A percentile compares a stretch with the other conserved stretches of the same genome.
Conservation (phyloP, 1,284 basidiomycete genomes). For the Macrocystidia cucumis region DNA sequence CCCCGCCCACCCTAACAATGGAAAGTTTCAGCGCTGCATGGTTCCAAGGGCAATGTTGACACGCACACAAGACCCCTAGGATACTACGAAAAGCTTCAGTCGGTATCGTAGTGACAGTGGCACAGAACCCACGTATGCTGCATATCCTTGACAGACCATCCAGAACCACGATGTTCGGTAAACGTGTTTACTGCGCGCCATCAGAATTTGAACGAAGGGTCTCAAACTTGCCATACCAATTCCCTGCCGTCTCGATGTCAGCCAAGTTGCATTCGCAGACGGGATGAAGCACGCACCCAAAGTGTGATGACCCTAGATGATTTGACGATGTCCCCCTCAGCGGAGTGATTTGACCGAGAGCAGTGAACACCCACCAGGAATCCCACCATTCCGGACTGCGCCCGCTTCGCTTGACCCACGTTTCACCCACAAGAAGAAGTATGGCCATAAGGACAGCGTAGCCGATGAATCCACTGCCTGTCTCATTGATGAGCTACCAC, state of each 20-base stretch:
- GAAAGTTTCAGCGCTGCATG: too few species aligned
- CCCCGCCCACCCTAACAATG: slow-evolving; percentile 76
- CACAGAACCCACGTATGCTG: slow-evolving; percentile 71
- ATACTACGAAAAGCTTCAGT: too few species aligned
- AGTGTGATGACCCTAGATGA: slow-evolving; percentile 62
- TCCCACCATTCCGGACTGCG: slow-evolving; percentile 89
- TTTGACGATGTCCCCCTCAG: too few species aligned
- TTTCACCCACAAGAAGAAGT: slow-evolving; percentile 75
- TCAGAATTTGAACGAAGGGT: background rate
- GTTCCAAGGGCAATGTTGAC: too few species aligned
- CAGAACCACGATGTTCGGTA: slow-evolving; percentile 79
- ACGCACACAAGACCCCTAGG: slow-evolving; percentile 56
- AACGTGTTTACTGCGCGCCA: slow-evolving; percentile 76
- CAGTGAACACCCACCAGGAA: slow-evolving; percentile 39
- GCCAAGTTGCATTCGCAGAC: slow-evolving; percentile 4
- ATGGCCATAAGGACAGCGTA: slow-evolving; percentile 85
- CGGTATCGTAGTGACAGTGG: too few species aligned
- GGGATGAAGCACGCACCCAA: slow-evolving; percentile 53
- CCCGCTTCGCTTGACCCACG: slow-evolving; percentile 69
- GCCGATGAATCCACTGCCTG: slow-evolving; percentile 76
- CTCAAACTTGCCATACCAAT: slow-evolving; percentile 37
- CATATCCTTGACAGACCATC: slow-evolving; percentile 90
- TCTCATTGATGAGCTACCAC: slow-evolving; percentile 3
- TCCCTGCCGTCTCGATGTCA: slow-evolving; percentile 25
- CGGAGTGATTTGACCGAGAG: slow-evolving; percentile 7